phyloP scores from a whole-genome alignment of 345 rosid species.

The Raphanus sativus region DNA sequence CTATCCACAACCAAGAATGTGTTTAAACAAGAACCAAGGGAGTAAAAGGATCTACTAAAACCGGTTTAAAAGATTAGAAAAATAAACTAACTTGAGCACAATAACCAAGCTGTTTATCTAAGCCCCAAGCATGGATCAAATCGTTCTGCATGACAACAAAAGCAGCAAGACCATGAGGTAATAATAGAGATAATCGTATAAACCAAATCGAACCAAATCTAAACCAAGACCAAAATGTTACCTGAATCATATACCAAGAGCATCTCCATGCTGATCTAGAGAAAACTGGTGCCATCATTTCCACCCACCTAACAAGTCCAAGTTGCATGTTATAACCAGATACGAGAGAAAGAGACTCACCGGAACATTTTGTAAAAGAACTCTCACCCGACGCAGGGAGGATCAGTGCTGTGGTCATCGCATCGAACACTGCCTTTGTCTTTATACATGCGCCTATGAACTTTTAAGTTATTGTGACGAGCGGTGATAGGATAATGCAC shows the following conservation, averaged over 20 bases:
- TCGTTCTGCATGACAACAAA: slow-evolving; percentile 58
- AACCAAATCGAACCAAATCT: background rate
- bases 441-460: slow-evolving; percentile 85
- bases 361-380: background rate
- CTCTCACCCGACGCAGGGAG: slow-evolving; percentile 86
- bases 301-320: slow-evolving; percentile 77
- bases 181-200: background rate
- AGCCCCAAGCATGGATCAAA: slow-evolving; percentile 95
- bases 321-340: background rate
- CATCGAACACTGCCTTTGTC: slow-evolving; percentile 74
- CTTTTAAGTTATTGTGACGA: slow-evolving; percentile 50
- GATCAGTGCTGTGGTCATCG: slow-evolving; percentile 64
- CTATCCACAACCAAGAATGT: slow-evolving; percentile 32
- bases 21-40: background rate
- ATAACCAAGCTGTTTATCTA: slow-evolving; percentile 83
- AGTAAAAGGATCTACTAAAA: background rate
- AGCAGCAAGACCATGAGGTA: background rate
- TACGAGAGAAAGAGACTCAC: background rate
- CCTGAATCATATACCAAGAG: slow-evolving; percentile 95
- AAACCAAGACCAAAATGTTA: slow-evolving; percentile 23
- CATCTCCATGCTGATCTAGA: slow-evolving; percentile 91
- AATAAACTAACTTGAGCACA: slow-evolving; percentile 73
- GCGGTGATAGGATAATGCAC: slow-evolving; percentile 77
- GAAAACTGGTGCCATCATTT: slow-evolving; percentile 98
- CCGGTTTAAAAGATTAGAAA: background rate